Evolutionary conservation across 192 early-diverging fungal genomes (phyloP).

Genomic region (Coemansia sp.): DNA sequence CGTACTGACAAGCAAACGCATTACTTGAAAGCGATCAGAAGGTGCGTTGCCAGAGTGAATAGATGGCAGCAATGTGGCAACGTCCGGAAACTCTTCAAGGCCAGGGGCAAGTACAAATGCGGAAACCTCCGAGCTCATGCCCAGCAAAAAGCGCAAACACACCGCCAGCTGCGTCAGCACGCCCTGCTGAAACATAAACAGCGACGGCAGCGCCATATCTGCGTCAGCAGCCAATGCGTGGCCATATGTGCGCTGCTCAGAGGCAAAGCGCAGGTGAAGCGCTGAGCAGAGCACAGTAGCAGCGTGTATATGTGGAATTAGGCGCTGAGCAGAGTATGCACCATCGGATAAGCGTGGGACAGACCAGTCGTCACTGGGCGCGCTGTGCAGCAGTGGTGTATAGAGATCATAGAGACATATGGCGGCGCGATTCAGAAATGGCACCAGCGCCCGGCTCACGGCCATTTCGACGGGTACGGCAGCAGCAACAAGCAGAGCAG

Average conservation of each 20-base stretch:
- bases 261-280: slow-evolving; percentile 19
- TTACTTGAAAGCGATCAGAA: neutral
- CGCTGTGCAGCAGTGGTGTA: neutral
- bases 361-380: neutral
- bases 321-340: neutral
- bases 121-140: neutral
- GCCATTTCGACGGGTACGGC: neutral
- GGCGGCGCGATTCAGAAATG: slow-evolving; percentile 7
- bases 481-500: slow-evolving; percentile 17
- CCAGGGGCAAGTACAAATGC: neutral
- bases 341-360: neutral
- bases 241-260: slow-evolving; percentile 5
- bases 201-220: neutral
- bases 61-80: neutral
- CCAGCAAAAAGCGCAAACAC: slow-evolving; percentile 16
- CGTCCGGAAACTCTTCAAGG: neutral
- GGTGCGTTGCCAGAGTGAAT: neutral
- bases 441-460: slow-evolving; percentile 8
- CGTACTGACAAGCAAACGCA: slow-evolving; percentile 17
- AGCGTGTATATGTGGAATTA: neutral
- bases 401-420: neutral
- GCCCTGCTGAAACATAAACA: slow-evolving; percentile 18
- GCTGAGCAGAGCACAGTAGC: slow-evolving; percentile 20
- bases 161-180: slow-evolving; percentile 25
- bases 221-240: slow-evolving; percentile 13